These are phyloP conservation scores for Nicotiana otophora DNA, from an alignment of 257 asterid species.

Conservation along the genomic window DNA sequence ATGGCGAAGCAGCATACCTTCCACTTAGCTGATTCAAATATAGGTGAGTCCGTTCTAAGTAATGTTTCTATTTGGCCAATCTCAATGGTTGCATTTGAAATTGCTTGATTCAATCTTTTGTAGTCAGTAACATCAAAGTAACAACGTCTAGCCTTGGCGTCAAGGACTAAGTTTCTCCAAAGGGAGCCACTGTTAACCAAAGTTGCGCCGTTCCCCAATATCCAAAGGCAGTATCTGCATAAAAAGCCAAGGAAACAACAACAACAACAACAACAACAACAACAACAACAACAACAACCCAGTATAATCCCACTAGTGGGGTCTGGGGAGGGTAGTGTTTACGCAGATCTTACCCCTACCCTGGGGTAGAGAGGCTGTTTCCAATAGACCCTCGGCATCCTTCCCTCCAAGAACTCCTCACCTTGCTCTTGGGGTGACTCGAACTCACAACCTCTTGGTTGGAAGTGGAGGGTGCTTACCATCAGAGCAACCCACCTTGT, in stretches of 20 bases:
- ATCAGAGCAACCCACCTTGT: no score
- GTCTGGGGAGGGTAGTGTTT: no score
- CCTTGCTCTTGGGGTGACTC: no score
- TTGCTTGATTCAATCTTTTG: conserved; percentile 33
- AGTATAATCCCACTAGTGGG: no score
- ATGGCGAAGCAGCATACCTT: background rate
- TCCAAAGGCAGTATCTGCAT: conserved; percentile 61
- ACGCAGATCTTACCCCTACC: no score
- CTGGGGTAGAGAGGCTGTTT: no score
- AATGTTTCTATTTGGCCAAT: conserved; percentile 22
- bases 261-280: no score
- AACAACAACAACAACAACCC: no score
- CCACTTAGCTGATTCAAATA: background rate
- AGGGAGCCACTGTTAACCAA: conserved; percentile 49
- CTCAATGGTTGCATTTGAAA: background rate
- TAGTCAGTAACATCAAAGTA: conserved; percentile 45
- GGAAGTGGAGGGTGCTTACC: no score
- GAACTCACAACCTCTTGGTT: no score
- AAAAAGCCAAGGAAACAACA: background rate
- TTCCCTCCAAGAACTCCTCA: no score
- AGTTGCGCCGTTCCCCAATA: conserved; percentile 56
- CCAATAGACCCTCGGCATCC: no score
- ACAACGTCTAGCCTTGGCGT: conserved; percentile 52
- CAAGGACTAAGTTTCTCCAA: conserved; percentile 47
- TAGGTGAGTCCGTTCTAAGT: conserved; percentile 22